Evolutionary conservation across 1,284 basidiomycete genomes (phyloP).

Genomic region (Athelia sp.): DNA sequence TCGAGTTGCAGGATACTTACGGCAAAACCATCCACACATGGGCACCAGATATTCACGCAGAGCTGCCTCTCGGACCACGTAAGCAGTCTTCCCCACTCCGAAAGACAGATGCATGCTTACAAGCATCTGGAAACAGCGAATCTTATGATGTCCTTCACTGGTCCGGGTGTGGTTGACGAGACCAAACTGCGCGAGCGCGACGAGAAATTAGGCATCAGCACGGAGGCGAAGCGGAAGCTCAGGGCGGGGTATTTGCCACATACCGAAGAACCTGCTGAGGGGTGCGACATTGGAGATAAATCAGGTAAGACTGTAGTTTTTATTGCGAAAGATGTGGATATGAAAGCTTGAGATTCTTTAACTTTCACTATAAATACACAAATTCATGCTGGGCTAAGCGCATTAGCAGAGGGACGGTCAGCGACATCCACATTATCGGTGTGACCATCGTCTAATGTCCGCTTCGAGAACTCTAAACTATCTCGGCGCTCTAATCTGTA

Average conservation of each 20-base stretch:
- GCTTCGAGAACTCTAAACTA: too few relatives aligned
- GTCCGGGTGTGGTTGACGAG: constrained; percentile 29
- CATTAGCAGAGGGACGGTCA: too few relatives aligned
- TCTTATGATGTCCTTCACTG: constrained; percentile 42
- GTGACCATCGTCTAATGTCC: too few relatives aligned
- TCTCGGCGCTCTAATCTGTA: too few relatives aligned
- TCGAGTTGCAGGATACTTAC: constrained; percentile 43
- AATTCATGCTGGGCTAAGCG: too few relatives aligned
- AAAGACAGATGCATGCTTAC: neutral
- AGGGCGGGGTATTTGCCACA: constrained; percentile 30
- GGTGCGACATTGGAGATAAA: neutral
- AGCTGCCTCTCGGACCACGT: constrained; percentile 41
- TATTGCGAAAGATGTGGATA: neutral
- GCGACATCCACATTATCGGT: too few relatives aligned
- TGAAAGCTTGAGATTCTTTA: neutral
- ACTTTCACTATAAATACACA: too few relatives aligned
- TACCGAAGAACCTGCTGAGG: neutral
- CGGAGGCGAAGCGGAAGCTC: constrained; percentile 27
- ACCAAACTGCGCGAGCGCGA: constrained; percentile 30
- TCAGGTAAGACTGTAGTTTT: neutral
- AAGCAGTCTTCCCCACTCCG: neutral
- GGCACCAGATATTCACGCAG: constrained; percentile 35
- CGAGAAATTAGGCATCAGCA: constrained; percentile 30
- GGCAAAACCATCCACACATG: constrained; percentile 51
- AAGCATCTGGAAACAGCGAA: constrained; percentile 16